These are phyloP conservation scores for Aristolochia californica DNA, from an alignment of 164 flowering plant genomes.

Conservation along the genomic window DNA sequence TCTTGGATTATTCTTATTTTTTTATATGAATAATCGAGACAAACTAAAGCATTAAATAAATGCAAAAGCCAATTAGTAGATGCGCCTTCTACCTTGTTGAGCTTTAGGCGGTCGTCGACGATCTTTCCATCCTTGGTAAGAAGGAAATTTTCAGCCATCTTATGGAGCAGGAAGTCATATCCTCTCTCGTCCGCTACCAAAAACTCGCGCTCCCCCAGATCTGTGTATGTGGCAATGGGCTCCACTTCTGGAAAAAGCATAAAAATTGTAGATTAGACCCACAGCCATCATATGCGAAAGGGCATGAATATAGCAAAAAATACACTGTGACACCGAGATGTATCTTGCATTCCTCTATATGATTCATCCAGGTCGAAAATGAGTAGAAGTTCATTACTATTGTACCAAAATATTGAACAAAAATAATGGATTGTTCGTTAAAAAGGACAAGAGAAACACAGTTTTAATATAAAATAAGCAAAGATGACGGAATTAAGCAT, in stretches of 20 bases:
- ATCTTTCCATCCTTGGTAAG: conserved; percentile 51
- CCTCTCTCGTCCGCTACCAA: conserved; percentile 89
- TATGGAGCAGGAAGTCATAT: conserved; percentile 53
- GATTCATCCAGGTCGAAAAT: too few species aligned
- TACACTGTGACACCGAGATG: neutral
- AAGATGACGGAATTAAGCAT: conserved; percentile 1
- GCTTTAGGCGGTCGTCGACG: conserved; percentile 56
- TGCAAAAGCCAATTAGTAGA: too few species aligned
- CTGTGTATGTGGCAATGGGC: conserved; percentile 76
- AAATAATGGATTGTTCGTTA: too few species aligned
- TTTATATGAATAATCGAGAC: too few species aligned
- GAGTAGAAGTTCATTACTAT: too few species aligned
- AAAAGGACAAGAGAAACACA: neutral
- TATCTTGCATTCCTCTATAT: too few species aligned
- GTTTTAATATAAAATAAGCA: neutral
- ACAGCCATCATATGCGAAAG: too few species aligned
- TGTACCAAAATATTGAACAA: too few species aligned
- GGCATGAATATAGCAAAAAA: neutral
- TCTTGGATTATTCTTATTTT: too few species aligned
- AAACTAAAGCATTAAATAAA: too few species aligned
- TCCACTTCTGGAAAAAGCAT: conserved; percentile 55
- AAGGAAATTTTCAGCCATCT: conserved; percentile 71
- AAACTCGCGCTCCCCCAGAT: conserved; percentile 74
- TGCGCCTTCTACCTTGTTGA: conserved; percentile 48
- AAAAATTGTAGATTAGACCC: too few species aligned